Conservation (phyloP, 2,329 filamentous ascomycete genomes). For the Pestalotiopsis sp. region DNA sequence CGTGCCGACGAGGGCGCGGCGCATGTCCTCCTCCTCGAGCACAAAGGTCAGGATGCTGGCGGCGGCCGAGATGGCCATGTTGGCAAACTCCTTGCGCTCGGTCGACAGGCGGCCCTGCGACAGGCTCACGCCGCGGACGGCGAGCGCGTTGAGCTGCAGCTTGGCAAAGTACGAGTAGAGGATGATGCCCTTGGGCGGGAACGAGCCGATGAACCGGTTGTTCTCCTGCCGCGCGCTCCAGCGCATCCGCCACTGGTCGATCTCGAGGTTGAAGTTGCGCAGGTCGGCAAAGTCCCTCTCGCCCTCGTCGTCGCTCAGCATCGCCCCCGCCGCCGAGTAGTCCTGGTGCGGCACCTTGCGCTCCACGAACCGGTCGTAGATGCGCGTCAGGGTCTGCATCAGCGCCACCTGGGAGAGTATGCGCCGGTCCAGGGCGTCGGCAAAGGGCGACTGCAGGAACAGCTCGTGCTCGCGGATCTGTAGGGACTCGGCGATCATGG, state of each 20-base stretch:
- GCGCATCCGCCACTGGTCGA: constrained; percentile 22
- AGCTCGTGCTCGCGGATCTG: constrained; percentile 6
- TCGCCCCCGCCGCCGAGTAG: constrained; percentile 8
- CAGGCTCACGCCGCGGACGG: constrained; percentile 25
- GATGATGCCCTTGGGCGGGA: constrained; percentile 31
- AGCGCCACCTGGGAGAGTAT: constrained; percentile 13
- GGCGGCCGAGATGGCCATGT: constrained; percentile 24
- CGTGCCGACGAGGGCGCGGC: constrained; percentile 24
- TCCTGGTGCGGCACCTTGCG: constrained; percentile 4
- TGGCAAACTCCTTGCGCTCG: constrained; percentile 27
- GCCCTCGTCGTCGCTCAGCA: constrained; percentile 17
- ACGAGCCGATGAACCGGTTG: constrained; percentile 30
- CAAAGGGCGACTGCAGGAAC: constrained; percentile 13
- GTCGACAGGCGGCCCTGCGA: constrained; percentile 3
- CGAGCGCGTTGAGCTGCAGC: constrained; percentile 32
- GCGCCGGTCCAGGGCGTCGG: constrained; percentile 20
- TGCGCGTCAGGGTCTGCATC: constrained; percentile 17
- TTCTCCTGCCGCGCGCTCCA: constrained; percentile 22
- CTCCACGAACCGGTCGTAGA: constrained; percentile 20
- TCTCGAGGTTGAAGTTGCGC: constrained; percentile 19
- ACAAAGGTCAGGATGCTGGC: constrained; percentile 23
- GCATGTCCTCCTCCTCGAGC: constrained; percentile 23
- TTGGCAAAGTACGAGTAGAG: constrained; percentile 35
- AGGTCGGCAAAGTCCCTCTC: constrained; percentile 17
- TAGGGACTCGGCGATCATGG: constrained; percentile 18